Base-by-base conservation (phyloP, 108 stramenopile species). In the Schizochytrium sp. region DNA sequence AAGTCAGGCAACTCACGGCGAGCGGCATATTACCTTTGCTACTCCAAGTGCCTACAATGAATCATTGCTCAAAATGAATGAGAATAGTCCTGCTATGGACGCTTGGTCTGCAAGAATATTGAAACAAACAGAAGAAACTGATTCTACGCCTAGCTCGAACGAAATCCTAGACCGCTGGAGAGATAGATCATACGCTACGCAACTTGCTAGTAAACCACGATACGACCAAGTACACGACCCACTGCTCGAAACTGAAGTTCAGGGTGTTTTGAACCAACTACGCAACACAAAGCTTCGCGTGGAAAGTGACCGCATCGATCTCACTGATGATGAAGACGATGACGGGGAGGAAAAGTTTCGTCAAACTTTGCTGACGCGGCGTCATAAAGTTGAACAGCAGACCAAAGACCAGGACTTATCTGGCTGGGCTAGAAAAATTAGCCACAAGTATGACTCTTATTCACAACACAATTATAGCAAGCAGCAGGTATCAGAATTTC, bases 141-240 rank as follows among this genome's bases (percentile, higher is more conserved):
- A n/a, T 5, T 10, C 3, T n/a, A 83, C n/a, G 19, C 19, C 28
- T 83, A n/a, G 45, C 13, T 40, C 76, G 59, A 60, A 19, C 59
- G 59, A n/a, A n/a, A 19, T 60, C 19, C 59, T 17, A n/a, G 59
- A 60, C 59, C 59, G n/a, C 59, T 60, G 59, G n/a, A 60, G 59
- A 19, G 59, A 17, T 17, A 17, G 19, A 60, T 19, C 19, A n/a
- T 17, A 17, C 59, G 17, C 59, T 17, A 17, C 17, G n/a, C 59
- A 60, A n/a, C 59, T 17, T 17, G 17, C 19, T 60, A n/a, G 59
- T 17, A 19, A 60, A n/a, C 59, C 59, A 19, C 17, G 59, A 17
- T 19, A 60, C 19, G 17, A 17, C 19, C 19, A n/a, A n/a, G 59
- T n/a, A 19, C 17, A 60, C 17, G n/a, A 60, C 19, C 59, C 19